Percentiles rank a stretch among this genome's conserved stretches.
These are phyloP conservation scores for Pseudogymnoascus sp. DNA, from an alignment of 2,329 filamentous ascomycete species.

Conservation along the genomic window DNA sequence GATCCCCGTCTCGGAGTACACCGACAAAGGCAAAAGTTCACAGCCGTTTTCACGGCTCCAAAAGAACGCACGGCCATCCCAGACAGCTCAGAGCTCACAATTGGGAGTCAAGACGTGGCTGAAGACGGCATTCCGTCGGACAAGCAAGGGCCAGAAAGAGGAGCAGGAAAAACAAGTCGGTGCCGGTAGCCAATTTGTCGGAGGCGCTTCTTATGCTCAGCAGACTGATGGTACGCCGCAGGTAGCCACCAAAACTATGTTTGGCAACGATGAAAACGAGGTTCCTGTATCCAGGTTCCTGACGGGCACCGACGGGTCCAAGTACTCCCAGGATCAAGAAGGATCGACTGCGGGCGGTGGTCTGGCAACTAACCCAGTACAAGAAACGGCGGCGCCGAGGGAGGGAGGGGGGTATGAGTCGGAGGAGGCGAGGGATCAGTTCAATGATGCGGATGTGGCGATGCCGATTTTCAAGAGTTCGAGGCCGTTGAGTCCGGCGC, in stretches of 20 bases:
- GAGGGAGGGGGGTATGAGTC: constrained; percentile 37
- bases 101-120: constrained; percentile 47
- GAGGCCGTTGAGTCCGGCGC: constrained; percentile 39
- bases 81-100: constrained; percentile 9
- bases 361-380: background rate
- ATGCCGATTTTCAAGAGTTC: constrained; percentile 26
- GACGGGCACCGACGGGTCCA: constrained; percentile 13
- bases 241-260: constrained; percentile 21
- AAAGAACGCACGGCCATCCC: constrained; percentile 19
- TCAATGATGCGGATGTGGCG: constrained; percentile 27
- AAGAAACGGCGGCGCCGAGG: constrained; percentile 13
- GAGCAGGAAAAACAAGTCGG: constrained; percentile 7
- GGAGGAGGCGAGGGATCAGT: constrained; percentile 41
- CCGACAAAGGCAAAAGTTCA: constrained; percentile 13
- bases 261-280: constrained; percentile 14
- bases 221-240: constrained; percentile 23
- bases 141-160: constrained; percentile 19
- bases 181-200: constrained; percentile 38
- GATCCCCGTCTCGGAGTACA: constrained; percentile 16
- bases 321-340: constrained; percentile 12
- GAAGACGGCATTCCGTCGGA: constrained; percentile 43
- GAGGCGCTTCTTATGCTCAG: constrained; percentile 39
- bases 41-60: constrained; percentile 18
- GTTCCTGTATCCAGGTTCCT: constrained; percentile 7
- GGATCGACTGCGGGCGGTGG: background rate